Conservation (phyloP, 495 filamentous ascomycete species). For the Penicillium alfredii region DNA sequence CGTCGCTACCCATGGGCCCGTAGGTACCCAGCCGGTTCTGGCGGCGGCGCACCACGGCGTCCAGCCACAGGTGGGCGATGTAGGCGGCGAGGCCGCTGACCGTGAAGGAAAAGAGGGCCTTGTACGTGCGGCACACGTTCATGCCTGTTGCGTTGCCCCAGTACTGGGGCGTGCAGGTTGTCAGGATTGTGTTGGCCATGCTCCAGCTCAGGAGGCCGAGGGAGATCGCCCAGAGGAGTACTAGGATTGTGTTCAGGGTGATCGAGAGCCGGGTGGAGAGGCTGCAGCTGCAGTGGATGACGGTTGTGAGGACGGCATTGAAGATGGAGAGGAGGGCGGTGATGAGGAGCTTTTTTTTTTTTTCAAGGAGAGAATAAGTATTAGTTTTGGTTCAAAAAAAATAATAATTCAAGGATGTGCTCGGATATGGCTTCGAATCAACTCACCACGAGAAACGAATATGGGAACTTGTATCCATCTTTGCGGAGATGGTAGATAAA, state of each 20-base stretch:
- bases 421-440: background rate
- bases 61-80: slow-evolving; percentile 44
- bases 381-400: slow-evolving; percentile 7
- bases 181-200: slow-evolving; percentile 50
- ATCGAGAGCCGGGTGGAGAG: slow-evolving; percentile 53
- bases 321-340: slow-evolving; percentile 51
- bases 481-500: slow-evolving; percentile 56
- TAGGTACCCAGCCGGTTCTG: slow-evolving; percentile 45
- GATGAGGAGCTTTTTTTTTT: slow-evolving; percentile 43
- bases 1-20: slow-evolving; percentile 31
- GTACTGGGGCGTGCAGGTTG: slow-evolving; percentile 46
- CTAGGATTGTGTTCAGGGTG: slow-evolving; percentile 27
- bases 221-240: slow-evolving; percentile 52
- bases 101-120: slow-evolving; percentile 59
- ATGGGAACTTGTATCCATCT: slow-evolving; percentile 51
- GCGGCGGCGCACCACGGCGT: slow-evolving; percentile 42
- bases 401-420: too few species aligned
- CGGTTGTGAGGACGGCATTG: slow-evolving; percentile 45
- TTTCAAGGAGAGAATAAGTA: background rate
- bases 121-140: slow-evolving; percentile 59
- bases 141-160: slow-evolving; percentile 56
- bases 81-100: slow-evolving; percentile 44
- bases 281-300: slow-evolving; percentile 51
- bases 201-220: slow-evolving; percentile 54
- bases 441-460: slow-evolving; percentile 59